Conservation (phyloP, 164 flowering plant genomes). For the grape (Vitis vinifera) region ASM3070453v1 NC_081816.1:3720501-3721000, state of each 20-base stretch:
- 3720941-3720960: neutral
- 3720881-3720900: neutral
- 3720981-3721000: conserved; percentile 13
- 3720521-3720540: too few relatives aligned
- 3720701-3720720: neutral
- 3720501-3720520: too few relatives aligned
- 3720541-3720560: too few relatives aligned
- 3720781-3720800: conserved; percentile 23
- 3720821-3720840: conserved; percentile 7
- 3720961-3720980: neutral
- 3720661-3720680: neutral
- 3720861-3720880: conserved; percentile 10
- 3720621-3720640: too few relatives aligned
- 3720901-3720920: neutral
- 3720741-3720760: neutral
- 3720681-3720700: neutral
- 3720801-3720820: conserved; percentile 7
- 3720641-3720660: neutral
- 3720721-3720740: conserved; percentile 4
- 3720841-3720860: conserved; percentile 7
- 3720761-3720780: conserved; percentile 10
- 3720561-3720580: too few relatives aligned
- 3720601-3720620: too few relatives aligned
- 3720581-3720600: too few relatives aligned
- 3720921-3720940: too few relatives aligned